Evolutionary conservation across 169 alveolate genomes (phyloP).

Genomic region (Cryptosporidium meleagridis): DNA sequence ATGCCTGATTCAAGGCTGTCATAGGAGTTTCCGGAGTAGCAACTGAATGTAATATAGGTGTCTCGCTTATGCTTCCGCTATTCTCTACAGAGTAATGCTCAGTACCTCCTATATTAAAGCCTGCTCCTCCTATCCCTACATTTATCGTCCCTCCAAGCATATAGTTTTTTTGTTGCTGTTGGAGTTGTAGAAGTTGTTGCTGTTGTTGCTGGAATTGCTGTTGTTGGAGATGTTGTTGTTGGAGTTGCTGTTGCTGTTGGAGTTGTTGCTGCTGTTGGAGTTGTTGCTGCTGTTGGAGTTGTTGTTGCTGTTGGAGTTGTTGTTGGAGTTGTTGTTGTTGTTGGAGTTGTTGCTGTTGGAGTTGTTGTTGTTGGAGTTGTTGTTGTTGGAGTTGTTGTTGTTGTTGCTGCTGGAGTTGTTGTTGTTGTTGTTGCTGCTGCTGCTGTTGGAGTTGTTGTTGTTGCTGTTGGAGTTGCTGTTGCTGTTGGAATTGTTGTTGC

Average conservation of each 20-base stretch:
- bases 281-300: background rate
- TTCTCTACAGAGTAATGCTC: background rate
- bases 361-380: background rate
- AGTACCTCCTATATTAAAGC: background rate
- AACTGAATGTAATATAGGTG: background rate
- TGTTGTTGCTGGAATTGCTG: background rate
- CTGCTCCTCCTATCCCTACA: background rate
- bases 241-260: too few relatives aligned
- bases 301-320: too few relatives aligned
- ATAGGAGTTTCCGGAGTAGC: slow-evolving; percentile 25
- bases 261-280: background rate
- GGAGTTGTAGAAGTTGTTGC: background rate
- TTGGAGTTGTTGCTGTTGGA: background rate
- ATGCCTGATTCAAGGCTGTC: background rate
- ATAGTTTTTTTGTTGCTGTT: background rate
- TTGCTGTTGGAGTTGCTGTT: background rate
- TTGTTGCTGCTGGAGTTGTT: background rate
- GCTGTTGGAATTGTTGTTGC: too few relatives aligned
- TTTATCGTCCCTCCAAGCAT: background rate
- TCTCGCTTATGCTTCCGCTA: background rate
- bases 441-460: background rate
- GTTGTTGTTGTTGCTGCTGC: background rate
- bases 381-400: background rate
- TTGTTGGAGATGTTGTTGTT: too few relatives aligned
- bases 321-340: too few relatives aligned